A percentile compares a stretch with the other conserved stretches of the same genome.
These are phyloP conservation scores for Obba rivulosa DNA, from an alignment of 768 basidiomycete species.

Conservation along the genomic window DNA sequence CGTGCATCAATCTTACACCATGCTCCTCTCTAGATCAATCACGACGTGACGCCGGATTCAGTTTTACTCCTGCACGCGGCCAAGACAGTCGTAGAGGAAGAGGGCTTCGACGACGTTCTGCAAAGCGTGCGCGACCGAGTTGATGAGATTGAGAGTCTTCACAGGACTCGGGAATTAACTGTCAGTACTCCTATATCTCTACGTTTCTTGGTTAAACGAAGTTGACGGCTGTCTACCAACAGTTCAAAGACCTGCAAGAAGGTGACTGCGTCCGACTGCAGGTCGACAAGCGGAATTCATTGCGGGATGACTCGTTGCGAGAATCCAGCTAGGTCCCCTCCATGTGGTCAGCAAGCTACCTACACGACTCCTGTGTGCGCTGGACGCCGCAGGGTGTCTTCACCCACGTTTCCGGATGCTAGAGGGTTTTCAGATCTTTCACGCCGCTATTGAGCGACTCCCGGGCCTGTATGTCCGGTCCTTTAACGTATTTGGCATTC, in stretches of 20 bases:
- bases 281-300: conserved; percentile 50
- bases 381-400: background rate
- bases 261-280: conserved; percentile 40
- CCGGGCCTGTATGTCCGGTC: too few relatives aligned
- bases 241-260: conserved; percentile 38
- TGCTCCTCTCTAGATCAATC: conserved; percentile 45
- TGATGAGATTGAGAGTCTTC: conserved; percentile 83
- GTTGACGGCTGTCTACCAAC: background rate
- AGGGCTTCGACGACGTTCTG: conserved; percentile 76
- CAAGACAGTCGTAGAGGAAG: conserved; percentile 61
- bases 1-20: background rate
- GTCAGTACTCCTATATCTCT: conserved; percentile 39
- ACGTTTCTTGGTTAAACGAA: background rate
- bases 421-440: too few relatives aligned
- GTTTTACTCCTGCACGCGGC: conserved; percentile 72
- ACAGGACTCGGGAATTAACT: conserved; percentile 72
- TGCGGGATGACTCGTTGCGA: conserved; percentile 22
- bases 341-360: background rate
- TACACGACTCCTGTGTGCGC: background rate
- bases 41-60: conserved; percentile 78
- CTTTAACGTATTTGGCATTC: too few relatives aligned
- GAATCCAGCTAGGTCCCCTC: background rate
- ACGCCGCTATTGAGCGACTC: too few relatives aligned
- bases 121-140: conserved; percentile 70
- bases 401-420: too few relatives aligned